Percentiles rank a stretch among this genome's conserved stretches.
Evolutionary conservation across 306 rosid species (phyloP).

Genomic region (Sophora flavescens): DNA sequence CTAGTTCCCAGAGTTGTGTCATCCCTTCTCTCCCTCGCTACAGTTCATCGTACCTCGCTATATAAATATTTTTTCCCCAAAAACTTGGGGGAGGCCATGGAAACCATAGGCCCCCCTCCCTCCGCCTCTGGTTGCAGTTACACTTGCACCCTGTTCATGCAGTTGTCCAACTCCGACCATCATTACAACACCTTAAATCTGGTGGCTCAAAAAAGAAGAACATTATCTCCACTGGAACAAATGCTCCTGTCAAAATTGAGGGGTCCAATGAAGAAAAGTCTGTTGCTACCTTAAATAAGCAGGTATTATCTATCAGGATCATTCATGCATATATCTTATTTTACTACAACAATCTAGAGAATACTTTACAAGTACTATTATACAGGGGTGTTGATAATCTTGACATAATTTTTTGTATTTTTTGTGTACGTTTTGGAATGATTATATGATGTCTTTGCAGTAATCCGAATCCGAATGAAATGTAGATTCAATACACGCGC

Average conservation of each 20-base stretch:
- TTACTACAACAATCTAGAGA: conserved; percentile 30
- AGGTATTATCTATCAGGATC: conserved; percentile 51
- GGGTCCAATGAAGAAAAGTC: conserved; percentile 58
- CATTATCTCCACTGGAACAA: conserved; percentile 47
- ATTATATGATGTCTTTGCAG: too few relatives aligned
- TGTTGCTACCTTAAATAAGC: conserved; percentile 66
- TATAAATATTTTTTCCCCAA: too few relatives aligned
- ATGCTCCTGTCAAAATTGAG: conserved; percentile 62
- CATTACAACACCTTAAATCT: conserved; percentile 66
- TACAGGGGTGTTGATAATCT: background rate
- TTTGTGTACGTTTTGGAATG: too few relatives aligned
- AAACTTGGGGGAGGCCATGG: too few relatives aligned
- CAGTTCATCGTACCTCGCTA: too few relatives aligned
- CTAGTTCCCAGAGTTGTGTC: too few relatives aligned
- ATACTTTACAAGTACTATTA: conserved; percentile 23
- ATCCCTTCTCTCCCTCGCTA: too few relatives aligned
- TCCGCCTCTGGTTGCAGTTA: conserved; percentile 69
- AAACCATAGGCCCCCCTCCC: too few relatives aligned
- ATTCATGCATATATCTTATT: conserved; percentile 14
- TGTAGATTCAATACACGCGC: too few relatives aligned
- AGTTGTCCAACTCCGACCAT: conserved; percentile 85
- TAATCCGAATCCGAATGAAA: conserved; percentile 20
- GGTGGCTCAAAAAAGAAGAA: conserved; percentile 63
- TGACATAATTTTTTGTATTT: conserved; percentile 1
- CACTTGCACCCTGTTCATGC: conserved; percentile 86